phyloP scores from a whole-genome alignment of 2,329 filamentous ascomycete genomes.

The Penicillium sp. region DNA sequence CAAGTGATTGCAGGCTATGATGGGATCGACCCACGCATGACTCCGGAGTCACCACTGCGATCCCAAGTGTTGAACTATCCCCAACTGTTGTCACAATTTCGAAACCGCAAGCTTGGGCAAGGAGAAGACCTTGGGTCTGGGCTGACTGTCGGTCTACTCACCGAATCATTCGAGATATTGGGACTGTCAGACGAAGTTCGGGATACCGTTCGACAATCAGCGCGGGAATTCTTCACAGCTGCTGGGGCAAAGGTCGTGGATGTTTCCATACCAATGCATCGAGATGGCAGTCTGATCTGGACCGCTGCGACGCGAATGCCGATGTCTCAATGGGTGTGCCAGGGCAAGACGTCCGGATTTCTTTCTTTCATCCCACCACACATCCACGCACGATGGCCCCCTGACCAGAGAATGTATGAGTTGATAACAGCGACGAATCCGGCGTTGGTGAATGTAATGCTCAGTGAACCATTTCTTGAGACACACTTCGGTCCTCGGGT shows the following conservation, averaged over 20 bases:
- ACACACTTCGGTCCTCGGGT: constrained; percentile 32
- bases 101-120: constrained; percentile 1
- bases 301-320: constrained; percentile 43
- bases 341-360: constrained; percentile 35
- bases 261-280: constrained; percentile 54
- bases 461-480: constrained; percentile 41
- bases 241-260: constrained; percentile 52
- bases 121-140: constrained; percentile 39
- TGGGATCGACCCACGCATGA: constrained; percentile 52
- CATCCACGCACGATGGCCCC: constrained; percentile 37
- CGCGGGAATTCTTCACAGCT: constrained; percentile 40
- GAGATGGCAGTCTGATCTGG: constrained; percentile 51
- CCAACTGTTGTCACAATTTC: constrained; percentile 22
- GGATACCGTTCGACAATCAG: constrained; percentile 41
- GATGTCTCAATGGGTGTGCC: constrained; percentile 37
- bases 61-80: constrained; percentile 39
- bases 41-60: constrained; percentile 43
- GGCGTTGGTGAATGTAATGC: constrained; percentile 50
- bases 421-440: constrained; percentile 50
- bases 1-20: constrained; percentile 54
- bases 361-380: constrained; percentile 39
- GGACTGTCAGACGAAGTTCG: constrained; percentile 46
- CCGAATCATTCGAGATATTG: constrained; percentile 47
- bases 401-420: constrained; percentile 50
- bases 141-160: constrained; percentile 52